Conservation (phyloP, 192 early-diverging fungal species). For the Umbelopsis sp. region DNA sequence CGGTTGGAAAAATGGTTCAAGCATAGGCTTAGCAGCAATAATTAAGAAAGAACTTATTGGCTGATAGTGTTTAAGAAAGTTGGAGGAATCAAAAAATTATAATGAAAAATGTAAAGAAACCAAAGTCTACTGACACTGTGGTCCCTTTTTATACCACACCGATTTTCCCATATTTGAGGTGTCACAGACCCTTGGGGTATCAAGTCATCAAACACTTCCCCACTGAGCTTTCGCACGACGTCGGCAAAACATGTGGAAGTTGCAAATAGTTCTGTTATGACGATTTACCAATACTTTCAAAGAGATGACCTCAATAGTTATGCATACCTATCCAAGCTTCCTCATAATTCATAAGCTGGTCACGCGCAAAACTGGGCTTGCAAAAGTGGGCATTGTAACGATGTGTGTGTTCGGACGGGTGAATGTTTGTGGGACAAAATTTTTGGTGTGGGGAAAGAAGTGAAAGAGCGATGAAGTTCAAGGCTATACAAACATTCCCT, state of each 20-base stretch:
- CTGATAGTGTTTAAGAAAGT: not conserved
- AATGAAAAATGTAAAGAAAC: not conserved
- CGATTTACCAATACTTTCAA: not conserved
- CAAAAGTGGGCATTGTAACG: not conserved
- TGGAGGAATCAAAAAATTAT: constrained; percentile 6
- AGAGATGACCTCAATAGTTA: not conserved
- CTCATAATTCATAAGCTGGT: not conserved
- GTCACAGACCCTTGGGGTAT: not conserved
- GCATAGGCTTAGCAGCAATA: not conserved
- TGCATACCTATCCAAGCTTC: not conserved
- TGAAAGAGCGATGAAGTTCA: too few relatives aligned
- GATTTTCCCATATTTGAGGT: constrained; percentile 14
- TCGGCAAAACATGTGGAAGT: not conserved
- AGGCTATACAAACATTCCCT: too few relatives aligned
- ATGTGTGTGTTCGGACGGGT: not conserved
- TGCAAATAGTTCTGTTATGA: not conserved
- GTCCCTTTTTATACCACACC: not conserved
- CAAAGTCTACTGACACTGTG: not conserved
- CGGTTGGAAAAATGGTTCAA: not conserved
- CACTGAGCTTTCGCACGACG: constrained; percentile 7
- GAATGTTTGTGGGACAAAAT: constrained; percentile 2
- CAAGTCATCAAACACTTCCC: not conserved
- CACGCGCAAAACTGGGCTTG: not conserved
- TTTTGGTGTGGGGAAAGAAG: not conserved
- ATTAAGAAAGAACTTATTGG: not conserved